Base-by-base conservation (phyloP, 306 rosid genomes). In the Quillaja saponaria region DNA sequence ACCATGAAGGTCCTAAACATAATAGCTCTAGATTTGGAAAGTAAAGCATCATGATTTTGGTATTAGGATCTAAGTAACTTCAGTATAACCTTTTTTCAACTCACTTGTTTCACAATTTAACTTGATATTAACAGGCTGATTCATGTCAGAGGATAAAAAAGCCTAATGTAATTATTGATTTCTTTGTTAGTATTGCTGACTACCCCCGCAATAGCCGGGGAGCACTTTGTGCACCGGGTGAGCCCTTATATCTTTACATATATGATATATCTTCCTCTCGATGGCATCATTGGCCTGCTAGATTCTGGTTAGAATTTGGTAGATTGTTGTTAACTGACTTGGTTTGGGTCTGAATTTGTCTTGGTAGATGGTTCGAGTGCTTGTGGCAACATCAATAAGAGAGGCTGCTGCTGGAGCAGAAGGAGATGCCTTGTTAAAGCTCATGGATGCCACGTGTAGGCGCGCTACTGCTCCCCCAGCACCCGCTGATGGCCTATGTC, bases 401-500 rank as follows among this genome's bases (percentile, higher is more conserved):
- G 98, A 92, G 78, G 95, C 96, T 38, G 95, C 95, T 49, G 96
- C 90, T 11, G 96, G 90, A 55, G 96, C 94, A 6, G 94, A 75
- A 61, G 95, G 86, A 38, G 90, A 86, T 49, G 92, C 84, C 48
- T 81, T 92, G 75, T 50, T 89, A 50, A 81, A 74, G 81, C 82
- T 92, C 69, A 78, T 84, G 86, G 86, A 84, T 52, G 99, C 99
- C 46, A 82, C 94, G 0, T 84, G 96, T 63, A 71, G 99, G 76
- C 94, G 96, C 9, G 99, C 99, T 60, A 92, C 95, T 56, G 95
- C 95, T 49, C 98, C 95, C 17, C 95, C 99, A 12, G 95, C 99
- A 51, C 96, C 99, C 34, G 86, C 98, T 34, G 86, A 88, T 40
- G 98, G 96, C 63, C 77, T 92, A 34, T 84, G 90, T 62, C 89